A percentile compares a stretch with the other conserved stretches of the same genome.
phyloP scores from a whole-genome alignment of 768 basidiomycete genomes.

The Lactifluus piperatus region DNA sequence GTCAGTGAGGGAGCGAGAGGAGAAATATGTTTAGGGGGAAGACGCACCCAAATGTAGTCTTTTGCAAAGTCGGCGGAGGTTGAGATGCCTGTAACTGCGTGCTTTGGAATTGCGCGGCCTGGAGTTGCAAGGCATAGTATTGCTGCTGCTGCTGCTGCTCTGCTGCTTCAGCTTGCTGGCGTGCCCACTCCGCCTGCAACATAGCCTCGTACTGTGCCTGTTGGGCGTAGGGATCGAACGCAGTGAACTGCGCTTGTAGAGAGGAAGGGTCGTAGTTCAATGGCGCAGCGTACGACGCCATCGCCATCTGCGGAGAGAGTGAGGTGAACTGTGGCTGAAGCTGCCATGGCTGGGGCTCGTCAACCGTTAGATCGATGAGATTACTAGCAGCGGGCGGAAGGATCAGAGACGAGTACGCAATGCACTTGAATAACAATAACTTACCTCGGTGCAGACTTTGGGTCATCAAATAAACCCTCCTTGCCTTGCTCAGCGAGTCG shows the following conservation, averaged over 20 bases:
- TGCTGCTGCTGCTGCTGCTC: slow-evolving; percentile 32
- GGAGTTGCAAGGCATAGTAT: slow-evolving; percentile 38
- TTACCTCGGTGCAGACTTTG: slow-evolving; percentile 36
- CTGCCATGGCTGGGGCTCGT: slow-evolving; percentile 20
- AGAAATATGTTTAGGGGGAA: neutral
- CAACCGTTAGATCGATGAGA: slow-evolving; percentile 14
- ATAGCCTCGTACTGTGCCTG: slow-evolving; percentile 81
- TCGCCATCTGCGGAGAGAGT: slow-evolving; percentile 16
- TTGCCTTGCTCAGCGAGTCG: slow-evolving; percentile 59
- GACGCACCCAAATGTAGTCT: slow-evolving; percentile 46
- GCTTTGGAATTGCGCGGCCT: slow-evolving; percentile 38
- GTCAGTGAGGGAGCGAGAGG: neutral
- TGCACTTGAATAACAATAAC: slow-evolving; percentile 40
- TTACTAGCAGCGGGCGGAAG: slow-evolving; percentile 4
- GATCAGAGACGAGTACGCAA: neutral
- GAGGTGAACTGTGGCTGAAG: slow-evolving; percentile 22
- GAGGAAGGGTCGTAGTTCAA: slow-evolving; percentile 9
- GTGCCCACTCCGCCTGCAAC: slow-evolving; percentile 62
- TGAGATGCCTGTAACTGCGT: neutral
- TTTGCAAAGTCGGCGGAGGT: slow-evolving; percentile 20
- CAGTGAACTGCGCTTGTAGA: slow-evolving; percentile 43
- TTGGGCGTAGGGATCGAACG: slow-evolving; percentile 85
- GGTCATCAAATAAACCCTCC: slow-evolving; percentile 76
- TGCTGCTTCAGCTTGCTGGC: slow-evolving; percentile 47
- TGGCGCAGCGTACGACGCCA: neutral